Conservation (phyloP, 192 early-diverging fungal species). For the Podila verticillata region DNA sequence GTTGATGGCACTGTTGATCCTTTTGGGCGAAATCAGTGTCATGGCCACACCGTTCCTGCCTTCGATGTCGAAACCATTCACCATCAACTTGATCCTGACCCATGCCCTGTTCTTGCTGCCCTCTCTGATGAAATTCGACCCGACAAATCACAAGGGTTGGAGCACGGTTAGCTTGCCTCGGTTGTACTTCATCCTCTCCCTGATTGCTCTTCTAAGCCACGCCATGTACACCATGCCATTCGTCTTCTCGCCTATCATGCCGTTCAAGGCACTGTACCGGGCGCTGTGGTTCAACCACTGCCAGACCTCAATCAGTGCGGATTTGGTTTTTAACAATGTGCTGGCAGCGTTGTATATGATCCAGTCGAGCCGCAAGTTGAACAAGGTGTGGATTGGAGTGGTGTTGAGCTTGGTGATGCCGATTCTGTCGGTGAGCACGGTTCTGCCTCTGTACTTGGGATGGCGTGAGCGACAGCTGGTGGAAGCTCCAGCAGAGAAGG, state of each 20-base stretch:
- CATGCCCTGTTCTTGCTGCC: conserved; percentile 44
- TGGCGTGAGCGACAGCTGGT: conserved; percentile 44
- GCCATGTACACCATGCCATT: conserved; percentile 35
- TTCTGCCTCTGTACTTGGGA: conserved; percentile 33
- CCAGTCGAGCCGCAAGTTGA: conserved; percentile 39
- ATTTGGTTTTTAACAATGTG: conserved; percentile 41
- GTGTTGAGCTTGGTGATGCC: conserved; percentile 24
- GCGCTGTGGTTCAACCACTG: conserved; percentile 46
- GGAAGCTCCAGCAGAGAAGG: background rate
- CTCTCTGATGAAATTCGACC: conserved; percentile 31
- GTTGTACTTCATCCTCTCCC: conserved; percentile 30
- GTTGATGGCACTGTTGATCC: conserved; percentile 27
- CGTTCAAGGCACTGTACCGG: conserved; percentile 16
- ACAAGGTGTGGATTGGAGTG: conserved; percentile 15
- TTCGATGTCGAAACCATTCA: conserved; percentile 30
- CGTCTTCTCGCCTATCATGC: conserved; percentile 41
- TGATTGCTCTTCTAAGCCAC: conserved; percentile 33
- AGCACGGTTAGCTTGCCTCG: conserved; percentile 22
- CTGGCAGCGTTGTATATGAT: conserved; percentile 34
- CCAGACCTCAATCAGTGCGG: conserved; percentile 48
- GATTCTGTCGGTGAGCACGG: conserved; percentile 35
- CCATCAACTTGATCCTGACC: conserved; percentile 29
- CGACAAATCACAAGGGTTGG: conserved; percentile 11
- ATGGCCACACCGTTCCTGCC: conserved; percentile 36
- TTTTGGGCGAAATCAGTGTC: conserved; percentile 38